phyloP scores from a whole-genome alignment of 2,329 filamentous ascomycete species.

The Aaosphaeria arxii region DNA sequence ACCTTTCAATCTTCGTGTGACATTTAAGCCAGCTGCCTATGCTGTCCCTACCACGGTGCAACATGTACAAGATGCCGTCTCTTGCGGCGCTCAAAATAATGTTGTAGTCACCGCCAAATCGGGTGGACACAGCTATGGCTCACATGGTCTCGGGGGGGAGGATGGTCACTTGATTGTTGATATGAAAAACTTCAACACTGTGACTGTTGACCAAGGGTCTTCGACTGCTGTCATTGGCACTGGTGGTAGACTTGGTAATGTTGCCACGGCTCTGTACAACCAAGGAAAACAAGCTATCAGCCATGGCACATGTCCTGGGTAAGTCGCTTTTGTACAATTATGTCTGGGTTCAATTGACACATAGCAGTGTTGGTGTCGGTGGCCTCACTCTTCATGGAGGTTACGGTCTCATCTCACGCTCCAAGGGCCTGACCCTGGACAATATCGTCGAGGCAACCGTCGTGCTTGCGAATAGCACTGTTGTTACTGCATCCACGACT shows the following conservation, averaged over 20 bases:
- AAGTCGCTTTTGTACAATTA: constrained; percentile 9
- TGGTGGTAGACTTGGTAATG: constrained; percentile 44
- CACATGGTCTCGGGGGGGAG: constrained; percentile 46
- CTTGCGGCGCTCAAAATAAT: constrained; percentile 50
- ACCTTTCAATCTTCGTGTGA: constrained; percentile 27
- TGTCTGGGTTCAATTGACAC: constrained; percentile 6
- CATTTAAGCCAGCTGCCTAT: constrained; percentile 51
- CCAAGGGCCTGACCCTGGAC: constrained; percentile 24
- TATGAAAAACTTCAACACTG: constrained; percentile 43
- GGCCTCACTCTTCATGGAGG: constrained; percentile 25
- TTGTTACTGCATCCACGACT: constrained; percentile 32
- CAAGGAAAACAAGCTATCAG: constrained; percentile 40
- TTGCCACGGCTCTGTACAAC: constrained; percentile 22
- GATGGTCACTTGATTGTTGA: constrained; percentile 48
- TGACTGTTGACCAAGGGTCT: constrained; percentile 38
- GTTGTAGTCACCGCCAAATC: constrained; percentile 58
- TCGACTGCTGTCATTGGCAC: constrained; percentile 44
- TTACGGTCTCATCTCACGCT: constrained; percentile 22
- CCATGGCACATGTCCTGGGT: constrained; percentile 53
- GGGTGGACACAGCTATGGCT: constrained; percentile 61
- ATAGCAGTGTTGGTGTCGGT: constrained; percentile 22
- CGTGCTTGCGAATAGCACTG: constrained; percentile 32
- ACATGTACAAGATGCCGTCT: constrained; percentile 54
- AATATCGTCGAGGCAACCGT: constrained; percentile 21
- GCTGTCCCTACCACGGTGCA: constrained; percentile 50